A percentile compares a stretch with the other conserved stretches of the same genome.
Evolutionary conservation across 1,284 basidiomycete genomes (phyloP).

Genomic region (Microbotryomycetes sp.): DNA sequence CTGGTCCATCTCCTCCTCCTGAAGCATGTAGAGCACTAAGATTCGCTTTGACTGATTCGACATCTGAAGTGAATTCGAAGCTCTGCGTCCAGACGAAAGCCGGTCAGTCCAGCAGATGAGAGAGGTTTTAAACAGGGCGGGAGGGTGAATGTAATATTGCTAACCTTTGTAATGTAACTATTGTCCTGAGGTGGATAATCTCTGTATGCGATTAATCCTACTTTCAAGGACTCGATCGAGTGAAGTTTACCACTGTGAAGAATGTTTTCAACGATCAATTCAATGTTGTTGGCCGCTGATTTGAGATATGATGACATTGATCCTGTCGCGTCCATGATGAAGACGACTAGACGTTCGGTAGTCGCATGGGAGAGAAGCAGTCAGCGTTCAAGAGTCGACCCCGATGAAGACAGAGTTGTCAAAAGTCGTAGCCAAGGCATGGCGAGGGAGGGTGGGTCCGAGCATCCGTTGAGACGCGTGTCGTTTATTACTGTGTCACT

Average conservation of each 20-base stretch:
- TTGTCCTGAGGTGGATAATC: slow-evolving; percentile 95
- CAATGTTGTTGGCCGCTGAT: slow-evolving; percentile 90
- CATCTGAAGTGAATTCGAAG: slow-evolving; percentile 89
- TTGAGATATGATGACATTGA: slow-evolving; percentile 48
- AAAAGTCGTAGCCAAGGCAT: no score
- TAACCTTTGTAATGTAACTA: slow-evolving; percentile 48
- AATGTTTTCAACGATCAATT: slow-evolving; percentile 92
- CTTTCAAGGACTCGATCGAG: slow-evolving; percentile 66
- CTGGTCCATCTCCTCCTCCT: slow-evolving; percentile 95
- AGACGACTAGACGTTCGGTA: no score
- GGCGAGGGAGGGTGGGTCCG: not conserved
- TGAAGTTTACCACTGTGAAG: slow-evolving; percentile 88
- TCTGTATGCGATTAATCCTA: slow-evolving; percentile 59
- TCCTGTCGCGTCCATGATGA: slow-evolving; percentile 85
- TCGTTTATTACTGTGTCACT: no score
- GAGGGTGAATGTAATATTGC: not conserved
- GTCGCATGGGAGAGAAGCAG: no score
- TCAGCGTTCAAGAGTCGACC: no score
- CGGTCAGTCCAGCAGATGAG: slow-evolving; percentile 33
- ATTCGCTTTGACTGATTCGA: slow-evolving; percentile 76
- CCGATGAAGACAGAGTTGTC: no score
- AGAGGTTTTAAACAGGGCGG: not conserved
- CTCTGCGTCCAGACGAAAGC: slow-evolving; percentile 70
- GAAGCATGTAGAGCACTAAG: slow-evolving; percentile 81
- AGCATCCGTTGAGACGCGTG: not conserved